Evolutionary conservation across 352 stramenopile genomes (phyloP), one percentile per base, ranked within the genome.

Genomic region (Phytophthora hybrid): DNA sequence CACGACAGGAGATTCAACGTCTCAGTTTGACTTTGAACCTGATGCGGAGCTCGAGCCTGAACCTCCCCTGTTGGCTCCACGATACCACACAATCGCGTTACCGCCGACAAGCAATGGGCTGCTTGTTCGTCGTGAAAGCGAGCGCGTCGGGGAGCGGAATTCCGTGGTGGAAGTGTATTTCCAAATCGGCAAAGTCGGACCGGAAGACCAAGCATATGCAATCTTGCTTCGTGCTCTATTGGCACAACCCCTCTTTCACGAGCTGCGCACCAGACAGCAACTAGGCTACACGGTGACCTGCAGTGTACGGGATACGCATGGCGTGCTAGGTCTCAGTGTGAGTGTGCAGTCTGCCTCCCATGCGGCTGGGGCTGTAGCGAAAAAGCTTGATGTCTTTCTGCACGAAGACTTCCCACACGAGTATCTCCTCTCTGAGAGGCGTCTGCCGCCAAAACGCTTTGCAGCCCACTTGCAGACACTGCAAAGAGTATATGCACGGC

Each of bases 151-250:
- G 19, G 89, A 97, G 49, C 87, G 76, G 18, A 97, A 97, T 66
- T 93, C 84, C 56, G 79, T 91, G 11, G 85, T 96, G 10, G 89
- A 95, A 39, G 77, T 93, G 32, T 96, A 97, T 63, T 96, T 93
- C 76, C 91, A 97, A 69, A 79, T 97, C 11, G 89, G 89, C 26
- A 77, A 83, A 37, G 73, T 85, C 44, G 65, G 59, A 19, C 77
- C 81, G 23, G 63, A 78, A 59, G 76, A 90, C 56, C 77, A 80
- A 68, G 85, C 87, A 41, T 89, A 94, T 46, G 82, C 83, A 13
- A 70, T 93, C n/a, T 54, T 97, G 23, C 58, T 97, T 49, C 82
- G 94, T 29, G 73, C 91, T 58, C 61, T 97, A 32, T 91, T 97
- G 81, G 78, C 84, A 7, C 89, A 97, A 66, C 91, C 90, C 18